Evolutionary conservation across 495 filamentous ascomycete species (phyloP), one percentile per base, ranked within the genome.

Genomic region (Daldinia bambusicola): DNA sequence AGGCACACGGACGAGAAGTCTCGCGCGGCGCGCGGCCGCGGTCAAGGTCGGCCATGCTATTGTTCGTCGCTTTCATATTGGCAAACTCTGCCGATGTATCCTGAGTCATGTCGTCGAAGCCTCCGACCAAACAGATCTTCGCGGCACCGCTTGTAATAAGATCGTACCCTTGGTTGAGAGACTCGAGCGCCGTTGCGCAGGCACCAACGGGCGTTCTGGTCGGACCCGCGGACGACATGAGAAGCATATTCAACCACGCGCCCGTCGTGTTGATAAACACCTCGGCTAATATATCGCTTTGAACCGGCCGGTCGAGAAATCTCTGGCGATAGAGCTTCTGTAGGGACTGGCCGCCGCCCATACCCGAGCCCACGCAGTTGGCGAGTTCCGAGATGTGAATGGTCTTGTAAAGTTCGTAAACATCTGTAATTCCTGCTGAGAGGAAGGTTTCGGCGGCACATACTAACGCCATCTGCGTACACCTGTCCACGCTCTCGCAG

Each of bases 181-280:
- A 98, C 82, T 99, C 95, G 22, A 99, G 91, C 50, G 95, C 91
- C 2, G 95, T 99, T 52, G 95, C 95, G 81, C 95, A 99, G 70
- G 95, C 95, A 81, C 94, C 95, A 58, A 97, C 94, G 16, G 95
- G 95, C 0, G 95, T 97, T 86, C 97, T 97, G 81, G 97, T 97
- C 7, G 95, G 95, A 63, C 95, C 95, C 36, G 95, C 97, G 14
- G 95, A 97, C 12, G 95, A 97, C 67, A 99, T 82, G 58, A 99
- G 85, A 78, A 99, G 82, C 95, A 99, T 98, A 84, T 99, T 99
- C 55, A 98, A 92, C 95, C 95, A 99, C 6, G 95, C 95, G 65
- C 91, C 90, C 90, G 98, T 98, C 30, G 95, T 98, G 83, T 98
- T 98, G 84, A 99, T 97, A 85, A 99, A 99, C 8, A 95, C 97